Percentiles rank a stretch among this genome's conserved stretches.
Evolutionary conservation across 257 asterid species (phyloP).

Genomic region (Solanum rostratum): DNA sequence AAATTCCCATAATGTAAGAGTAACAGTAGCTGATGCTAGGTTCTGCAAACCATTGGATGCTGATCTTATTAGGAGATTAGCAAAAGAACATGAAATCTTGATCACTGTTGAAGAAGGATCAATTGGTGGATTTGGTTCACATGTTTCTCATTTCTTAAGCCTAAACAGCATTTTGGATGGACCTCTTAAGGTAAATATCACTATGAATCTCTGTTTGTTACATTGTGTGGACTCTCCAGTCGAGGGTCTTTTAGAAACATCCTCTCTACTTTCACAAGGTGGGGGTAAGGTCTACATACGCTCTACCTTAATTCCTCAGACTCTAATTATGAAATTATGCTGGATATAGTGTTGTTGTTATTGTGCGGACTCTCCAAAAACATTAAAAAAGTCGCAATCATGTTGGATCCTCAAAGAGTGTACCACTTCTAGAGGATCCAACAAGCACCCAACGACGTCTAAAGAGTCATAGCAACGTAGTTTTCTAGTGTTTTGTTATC

Average conservation of each 20-base stretch:
- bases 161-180: slow-evolving; percentile 60
- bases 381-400: background rate
- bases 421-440: background rate
- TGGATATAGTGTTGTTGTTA: background rate
- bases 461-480: background rate
- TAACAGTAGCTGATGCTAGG: slow-evolving; percentile 64
- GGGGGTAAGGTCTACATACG: background rate
- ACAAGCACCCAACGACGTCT: background rate
- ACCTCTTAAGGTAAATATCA: slow-evolving; percentile 42
- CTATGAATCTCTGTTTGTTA: background rate
- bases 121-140: slow-evolving; percentile 79
- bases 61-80: slow-evolving; percentile 40
- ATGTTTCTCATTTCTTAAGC: slow-evolving; percentile 53
- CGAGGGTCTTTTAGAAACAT: background rate
- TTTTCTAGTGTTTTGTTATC: background rate
- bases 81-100: slow-evolving; percentile 54
- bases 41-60: slow-evolving; percentile 76
- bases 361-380: background rate
- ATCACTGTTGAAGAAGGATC: slow-evolving; percentile 80
- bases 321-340: background rate
- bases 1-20: slow-evolving; percentile 18
- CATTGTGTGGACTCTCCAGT: background rate
- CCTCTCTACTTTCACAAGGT: background rate
- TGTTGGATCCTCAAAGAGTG: background rate
- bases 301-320: too few relatives aligned